Conservation (phyloP, 345 rosid species). For the Populus simonii region DNA sequence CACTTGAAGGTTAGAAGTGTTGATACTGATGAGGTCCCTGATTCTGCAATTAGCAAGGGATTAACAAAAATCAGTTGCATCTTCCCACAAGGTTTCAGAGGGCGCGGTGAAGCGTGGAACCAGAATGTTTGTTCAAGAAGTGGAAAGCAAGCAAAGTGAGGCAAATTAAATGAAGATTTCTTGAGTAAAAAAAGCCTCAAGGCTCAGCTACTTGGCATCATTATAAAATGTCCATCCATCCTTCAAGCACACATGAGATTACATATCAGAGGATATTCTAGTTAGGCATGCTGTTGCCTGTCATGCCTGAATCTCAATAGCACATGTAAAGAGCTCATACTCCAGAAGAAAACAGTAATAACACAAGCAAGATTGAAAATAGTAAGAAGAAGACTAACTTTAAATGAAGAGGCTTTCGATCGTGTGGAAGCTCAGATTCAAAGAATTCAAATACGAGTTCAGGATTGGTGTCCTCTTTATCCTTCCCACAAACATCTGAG, state of each 20-base stretch:
- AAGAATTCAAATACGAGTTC: conserved; percentile 30
- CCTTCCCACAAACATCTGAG: neutral
- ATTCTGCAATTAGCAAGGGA: conserved; percentile 18
- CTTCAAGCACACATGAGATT: neutral
- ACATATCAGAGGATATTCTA: neutral
- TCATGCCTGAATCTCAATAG: neutral
- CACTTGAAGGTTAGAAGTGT: conserved; percentile 11
- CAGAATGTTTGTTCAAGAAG: neutral
- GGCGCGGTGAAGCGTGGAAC: neutral
- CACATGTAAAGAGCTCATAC: neutral
- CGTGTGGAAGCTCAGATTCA: conserved; percentile 22
- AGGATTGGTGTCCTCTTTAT: neutral
- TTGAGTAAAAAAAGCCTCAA: neutral
- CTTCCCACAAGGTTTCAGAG: neutral
- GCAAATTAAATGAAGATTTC: too few relatives aligned
- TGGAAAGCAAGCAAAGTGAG: neutral
- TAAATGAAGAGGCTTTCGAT: conserved; percentile 27
- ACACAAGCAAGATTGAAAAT: neutral
- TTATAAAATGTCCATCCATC: neutral
- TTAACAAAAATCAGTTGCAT: conserved; percentile 5
- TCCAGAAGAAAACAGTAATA: neutral
- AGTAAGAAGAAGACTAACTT: conserved; percentile 16
- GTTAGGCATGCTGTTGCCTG: neutral
- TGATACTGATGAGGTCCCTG: conserved; percentile 18
- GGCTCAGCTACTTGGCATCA: neutral